Base-by-base conservation (phyloP, 2,329 filamentous ascomycete species). In the Triangularia setosa region DNA sequence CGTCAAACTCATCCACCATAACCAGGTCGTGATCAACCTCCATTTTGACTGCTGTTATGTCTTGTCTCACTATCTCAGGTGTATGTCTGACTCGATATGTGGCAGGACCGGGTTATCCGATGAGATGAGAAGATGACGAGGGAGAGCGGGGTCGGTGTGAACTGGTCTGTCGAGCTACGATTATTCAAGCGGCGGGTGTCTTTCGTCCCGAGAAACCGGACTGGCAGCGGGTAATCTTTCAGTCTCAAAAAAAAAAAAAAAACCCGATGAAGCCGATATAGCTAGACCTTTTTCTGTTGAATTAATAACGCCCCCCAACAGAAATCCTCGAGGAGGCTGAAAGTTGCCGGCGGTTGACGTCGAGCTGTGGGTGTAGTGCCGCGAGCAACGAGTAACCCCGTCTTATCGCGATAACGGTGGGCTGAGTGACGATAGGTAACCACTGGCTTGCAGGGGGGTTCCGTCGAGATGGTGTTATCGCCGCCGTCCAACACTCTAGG, bases 1-100 rank as follows among this genome's bases (percentile, higher is more conserved):
- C 82, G 71, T 84, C 83, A 69, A 85, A 85, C 73, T 85, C 83
- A 40, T 84, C 79, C 62, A 83, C 79, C 27, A 77, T 68, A 48
- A 84, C 75, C 64, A 83, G 71, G 65, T 80, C 74, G 68, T 79
- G 75, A 61, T 79, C 74, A 61, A 77, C 67, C 11, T 74, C 74
- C 69, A 72, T 74, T 54, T 68, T 67, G 27, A 23, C 48, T 28
- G 16, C 7, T 33, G 6, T 33, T 8, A 12, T 33, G 30, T 33
- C 7, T 12, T 33, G 30, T 33, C 30, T 33, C 30, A 33, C 30
- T 1, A 12, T 12, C 14, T 33, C 9, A 18, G 2, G 6, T 21
- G n/a, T 18, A 48, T 48, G 61, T 28, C 28, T 16, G 24, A 21
- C 9, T 58, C n/a, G 25, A 24, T 28, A 14, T n/a, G 27, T 27